Evolutionary conservation across 345 rosid genomes (phyloP).

Genomic region (Atalantia buxifolia): DNA sequence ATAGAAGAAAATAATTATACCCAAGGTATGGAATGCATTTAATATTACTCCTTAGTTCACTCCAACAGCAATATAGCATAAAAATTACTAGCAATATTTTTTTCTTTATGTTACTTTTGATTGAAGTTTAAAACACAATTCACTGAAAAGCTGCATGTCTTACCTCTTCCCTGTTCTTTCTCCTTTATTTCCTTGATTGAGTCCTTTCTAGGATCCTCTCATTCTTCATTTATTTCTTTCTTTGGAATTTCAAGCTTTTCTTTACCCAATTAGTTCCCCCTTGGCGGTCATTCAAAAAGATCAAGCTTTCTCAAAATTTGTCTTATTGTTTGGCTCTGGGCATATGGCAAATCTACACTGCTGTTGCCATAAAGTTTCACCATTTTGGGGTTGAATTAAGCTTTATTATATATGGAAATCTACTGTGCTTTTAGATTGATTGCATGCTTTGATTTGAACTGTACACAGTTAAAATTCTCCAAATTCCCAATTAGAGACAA

Average conservation of each 20-base stretch:
- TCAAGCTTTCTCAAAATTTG: background rate
- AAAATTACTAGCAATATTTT: background rate
- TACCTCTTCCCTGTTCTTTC: background rate
- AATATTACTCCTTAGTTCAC: background rate
- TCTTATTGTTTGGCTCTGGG: background rate
- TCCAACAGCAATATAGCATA: background rate
- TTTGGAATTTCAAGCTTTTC: background rate
- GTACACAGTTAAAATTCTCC: background rate
- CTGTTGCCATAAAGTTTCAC: background rate
- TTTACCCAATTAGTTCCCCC: background rate
- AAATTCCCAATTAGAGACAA: background rate
- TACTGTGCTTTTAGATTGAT: background rate
- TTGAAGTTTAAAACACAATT: too few relatives aligned
- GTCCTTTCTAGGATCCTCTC: background rate
- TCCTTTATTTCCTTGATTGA: background rate
- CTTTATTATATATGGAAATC: background rate
- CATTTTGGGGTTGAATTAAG: background rate
- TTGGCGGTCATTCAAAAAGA: background rate
- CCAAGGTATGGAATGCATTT: background rate
- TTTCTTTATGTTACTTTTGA: background rate
- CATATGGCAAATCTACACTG: background rate
- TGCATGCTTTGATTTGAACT: background rate
- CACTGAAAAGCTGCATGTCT: background rate
- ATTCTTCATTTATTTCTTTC: background rate
- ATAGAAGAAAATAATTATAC: background rate